These are phyloP conservation scores for Thermothelomyces thermophilus DNA, from an alignment of 2,329 filamentous ascomycete genomes.

Conservation along the genomic window DNA sequence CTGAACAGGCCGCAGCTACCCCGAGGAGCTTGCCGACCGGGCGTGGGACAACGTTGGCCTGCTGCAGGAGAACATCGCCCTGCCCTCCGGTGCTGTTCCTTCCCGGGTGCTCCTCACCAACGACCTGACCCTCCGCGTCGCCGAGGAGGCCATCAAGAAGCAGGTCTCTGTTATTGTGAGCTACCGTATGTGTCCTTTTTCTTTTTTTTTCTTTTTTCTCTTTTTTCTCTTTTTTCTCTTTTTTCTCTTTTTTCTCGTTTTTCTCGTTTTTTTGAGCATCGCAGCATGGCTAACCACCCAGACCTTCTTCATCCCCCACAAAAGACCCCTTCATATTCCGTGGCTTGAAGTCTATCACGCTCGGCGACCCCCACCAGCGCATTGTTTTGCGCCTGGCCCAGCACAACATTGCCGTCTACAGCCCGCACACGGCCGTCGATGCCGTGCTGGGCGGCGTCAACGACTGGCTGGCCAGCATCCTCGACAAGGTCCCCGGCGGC, in stretches of 20 bases:
- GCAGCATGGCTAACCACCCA: not conserved
- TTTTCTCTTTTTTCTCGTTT: not conserved
- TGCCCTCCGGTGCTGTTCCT: constrained; percentile 14
- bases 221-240: not conserved
- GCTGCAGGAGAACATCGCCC: constrained; percentile 45
- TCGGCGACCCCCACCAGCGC: constrained; percentile 77
- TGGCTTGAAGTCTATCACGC: constrained; percentile 80
- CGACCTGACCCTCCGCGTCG: constrained; percentile 83
- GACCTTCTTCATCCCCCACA: too few relatives aligned
- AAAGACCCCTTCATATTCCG: constrained; percentile 94
- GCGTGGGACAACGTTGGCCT: constrained; percentile 97
- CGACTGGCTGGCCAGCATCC: constrained; percentile 87
- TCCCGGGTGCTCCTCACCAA: constrained; percentile 59
- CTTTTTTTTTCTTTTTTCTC: not conserved
- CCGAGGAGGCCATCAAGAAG: constrained; percentile 77
- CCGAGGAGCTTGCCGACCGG: constrained; percentile 79
- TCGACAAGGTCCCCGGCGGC: constrained; percentile 44
- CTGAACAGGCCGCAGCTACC: too few relatives aligned
- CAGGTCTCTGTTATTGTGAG: constrained; percentile 75
- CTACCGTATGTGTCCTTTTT: constrained; percentile 58
- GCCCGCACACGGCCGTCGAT: constrained; percentile 91
- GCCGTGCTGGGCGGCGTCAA: constrained; percentile 78
- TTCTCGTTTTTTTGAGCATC: not conserved
- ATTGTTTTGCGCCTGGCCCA: constrained; percentile 76
- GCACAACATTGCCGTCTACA: constrained; percentile 84